These are phyloP conservation scores for Neltuma alba DNA, from an alignment of 306 rosid species.

Conservation along the genomic window DNA sequence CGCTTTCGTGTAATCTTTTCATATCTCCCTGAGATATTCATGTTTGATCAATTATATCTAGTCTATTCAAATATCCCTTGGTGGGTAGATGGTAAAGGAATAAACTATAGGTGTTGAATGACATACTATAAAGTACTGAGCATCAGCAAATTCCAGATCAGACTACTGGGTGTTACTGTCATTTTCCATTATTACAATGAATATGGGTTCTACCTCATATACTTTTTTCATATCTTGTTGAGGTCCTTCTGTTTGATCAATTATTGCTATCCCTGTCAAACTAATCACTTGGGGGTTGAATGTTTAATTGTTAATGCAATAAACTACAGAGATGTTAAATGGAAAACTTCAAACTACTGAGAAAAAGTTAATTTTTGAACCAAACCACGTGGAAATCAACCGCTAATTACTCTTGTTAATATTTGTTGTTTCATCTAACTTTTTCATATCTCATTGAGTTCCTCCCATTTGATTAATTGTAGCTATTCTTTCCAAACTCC, in stretches of 20 bases:
- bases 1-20: not conserved
- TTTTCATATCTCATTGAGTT: slow-evolving; percentile 25
- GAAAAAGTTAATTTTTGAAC: not conserved
- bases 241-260: not conserved
- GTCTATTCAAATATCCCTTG: not conserved
- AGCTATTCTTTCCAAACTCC: slow-evolving; percentile 94
- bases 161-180: not conserved
- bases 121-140: not conserved
- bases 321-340: not conserved
- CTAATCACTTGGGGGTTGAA: not conserved
- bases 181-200: not conserved
- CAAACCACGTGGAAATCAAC: not conserved
- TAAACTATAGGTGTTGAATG: too few species aligned
- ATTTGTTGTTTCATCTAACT: not conserved
- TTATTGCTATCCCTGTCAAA: not conserved
- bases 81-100: not conserved
- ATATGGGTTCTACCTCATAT: not conserved
- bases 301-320: not conserved
- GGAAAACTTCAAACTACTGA: not conserved
- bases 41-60: not conserved
- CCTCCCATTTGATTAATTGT: slow-evolving; percentile 50
- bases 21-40: not conserved
- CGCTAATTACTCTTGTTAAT: not conserved
- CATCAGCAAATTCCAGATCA: not conserved
- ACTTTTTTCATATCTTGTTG: slow-evolving; percentile 10